A percentile compares a stretch with the other conserved stretches of the same genome.
phyloP scores from a whole-genome alignment of 176 grass and related monocot genomes.

The Avena atlantica region DNA sequence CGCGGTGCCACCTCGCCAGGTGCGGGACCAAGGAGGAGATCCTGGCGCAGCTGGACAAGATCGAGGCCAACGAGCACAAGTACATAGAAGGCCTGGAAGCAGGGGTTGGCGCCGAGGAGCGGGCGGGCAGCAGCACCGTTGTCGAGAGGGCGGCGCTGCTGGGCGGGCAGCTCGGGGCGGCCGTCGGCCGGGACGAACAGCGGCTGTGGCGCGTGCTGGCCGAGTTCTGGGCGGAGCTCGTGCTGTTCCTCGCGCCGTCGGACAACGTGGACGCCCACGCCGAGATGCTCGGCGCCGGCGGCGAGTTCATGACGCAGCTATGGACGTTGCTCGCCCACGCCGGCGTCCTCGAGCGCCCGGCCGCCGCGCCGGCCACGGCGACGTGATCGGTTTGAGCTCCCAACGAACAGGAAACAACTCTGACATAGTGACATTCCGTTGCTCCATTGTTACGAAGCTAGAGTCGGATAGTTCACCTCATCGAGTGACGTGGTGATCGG shows the following conservation, averaged over 20 bases:
- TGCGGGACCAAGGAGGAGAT: background rate
- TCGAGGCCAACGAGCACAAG: background rate
- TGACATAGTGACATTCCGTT: background rate
- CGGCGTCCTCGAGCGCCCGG: slow-evolving; percentile 47
- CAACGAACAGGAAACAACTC: background rate
- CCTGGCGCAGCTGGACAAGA: slow-evolving; percentile 14
- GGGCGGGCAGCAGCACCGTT: slow-evolving; percentile 18
- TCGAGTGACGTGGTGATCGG: background rate
- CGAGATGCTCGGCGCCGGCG: slow-evolving; percentile 56
- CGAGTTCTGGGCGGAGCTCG: slow-evolving; percentile 54
- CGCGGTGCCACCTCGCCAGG: slow-evolving; percentile 42
- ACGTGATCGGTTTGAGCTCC: background rate
- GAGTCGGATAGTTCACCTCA: background rate
- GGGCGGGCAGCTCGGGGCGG: slow-evolving; percentile 32
- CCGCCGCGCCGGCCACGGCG: background rate
- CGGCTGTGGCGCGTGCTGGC: slow-evolving; percentile 48
- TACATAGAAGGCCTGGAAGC: background rate
- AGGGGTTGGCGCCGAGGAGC: background rate
- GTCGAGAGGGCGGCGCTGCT: slow-evolving; percentile 54
- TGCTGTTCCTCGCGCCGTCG: slow-evolving; percentile 58
- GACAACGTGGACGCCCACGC: slow-evolving; percentile 57
- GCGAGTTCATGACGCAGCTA: slow-evolving; percentile 65
- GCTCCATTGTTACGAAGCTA: background rate
- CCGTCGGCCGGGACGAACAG: background rate
- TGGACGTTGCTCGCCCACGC: slow-evolving; percentile 56